Evolutionary conservation across 1,139 yeast species (phyloP).

Genomic region (Meyerozyma smithsonii): DNA sequence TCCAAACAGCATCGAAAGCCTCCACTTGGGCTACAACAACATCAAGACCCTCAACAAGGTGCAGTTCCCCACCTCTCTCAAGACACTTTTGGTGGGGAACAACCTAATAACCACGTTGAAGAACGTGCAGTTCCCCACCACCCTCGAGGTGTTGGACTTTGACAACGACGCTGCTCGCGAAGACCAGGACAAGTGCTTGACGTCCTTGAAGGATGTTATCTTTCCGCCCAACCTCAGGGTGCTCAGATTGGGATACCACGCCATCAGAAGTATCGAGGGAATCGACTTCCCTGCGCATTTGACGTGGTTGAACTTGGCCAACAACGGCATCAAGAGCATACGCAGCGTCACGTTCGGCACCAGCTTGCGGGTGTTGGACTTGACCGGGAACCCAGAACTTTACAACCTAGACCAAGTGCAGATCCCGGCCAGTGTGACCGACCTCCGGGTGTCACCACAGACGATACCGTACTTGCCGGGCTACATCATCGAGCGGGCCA

Average conservation of each 20-base stretch:
- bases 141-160: constrained; percentile 36
- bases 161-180: constrained; percentile 41
- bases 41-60: constrained; percentile 45
- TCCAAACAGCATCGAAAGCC: constrained; percentile 35
- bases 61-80: constrained; percentile 32
- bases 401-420: constrained; percentile 34
- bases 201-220: constrained; percentile 40
- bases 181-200: constrained; percentile 40
- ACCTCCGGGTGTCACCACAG: constrained; percentile 34
- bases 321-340: constrained; percentile 37
- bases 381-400: constrained; percentile 43
- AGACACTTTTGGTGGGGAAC: constrained; percentile 38
- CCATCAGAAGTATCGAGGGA: constrained; percentile 35
- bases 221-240: constrained; percentile 35
- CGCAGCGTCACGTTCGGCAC: constrained; percentile 36
- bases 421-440: constrained; percentile 35
- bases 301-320: constrained; percentile 30
- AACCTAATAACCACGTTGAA: constrained; percentile 42
- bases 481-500: constrained; percentile 38
- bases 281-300: constrained; percentile 36
- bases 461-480: constrained; percentile 35
- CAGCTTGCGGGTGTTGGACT: constrained; percentile 30
- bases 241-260: constrained; percentile 37
- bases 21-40: constrained; percentile 37
- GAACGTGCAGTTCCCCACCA: constrained; percentile 38